Percentiles rank a stretch among this genome's conserved stretches.
Conservation (phyloP, 257 asterid genomes). For the Vinca minor region DNA sequence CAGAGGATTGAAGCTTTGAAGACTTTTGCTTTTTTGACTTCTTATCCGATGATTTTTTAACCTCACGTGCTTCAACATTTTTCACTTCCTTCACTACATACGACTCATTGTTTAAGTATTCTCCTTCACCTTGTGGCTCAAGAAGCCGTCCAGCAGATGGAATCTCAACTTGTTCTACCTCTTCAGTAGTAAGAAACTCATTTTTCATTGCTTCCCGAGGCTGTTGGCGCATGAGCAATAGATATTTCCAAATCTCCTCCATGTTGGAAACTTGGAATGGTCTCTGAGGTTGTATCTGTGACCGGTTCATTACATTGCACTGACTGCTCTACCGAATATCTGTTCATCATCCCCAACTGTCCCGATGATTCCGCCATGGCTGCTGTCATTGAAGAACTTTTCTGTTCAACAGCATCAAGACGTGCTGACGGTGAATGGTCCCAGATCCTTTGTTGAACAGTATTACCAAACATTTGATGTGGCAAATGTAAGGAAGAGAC, state of each 20-base stretch:
- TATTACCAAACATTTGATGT: constrained; percentile 37
- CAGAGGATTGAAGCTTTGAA: constrained; percentile 45
- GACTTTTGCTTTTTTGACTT: constrained; percentile 80
- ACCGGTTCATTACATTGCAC: constrained; percentile 26
- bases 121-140: constrained; percentile 27
- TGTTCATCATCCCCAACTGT: constrained; percentile 23
- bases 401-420: constrained; percentile 28
- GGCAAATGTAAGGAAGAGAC: constrained; percentile 40
- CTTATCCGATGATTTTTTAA: constrained; percentile 62
- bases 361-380: constrained; percentile 23
- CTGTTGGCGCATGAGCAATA: constrained; percentile 23
- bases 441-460: constrained; percentile 31
- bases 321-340: constrained; percentile 20
- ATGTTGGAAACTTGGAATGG: constrained; percentile 22
- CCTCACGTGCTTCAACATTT: constrained; percentile 41
- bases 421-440: constrained; percentile 32
- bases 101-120: constrained; percentile 29
- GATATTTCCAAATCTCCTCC: constrained; percentile 28
- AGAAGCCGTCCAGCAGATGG: constrained; percentile 21
- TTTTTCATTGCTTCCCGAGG: constrained; percentile 16
- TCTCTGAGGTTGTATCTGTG: constrained; percentile 19
- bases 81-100: constrained; percentile 39
- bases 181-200: constrained; percentile 18
- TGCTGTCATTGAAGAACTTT: constrained; percentile 15
- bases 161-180: constrained; percentile 22